Percentiles rank a stretch among this genome's conserved stretches.
phyloP scores from a whole-genome alignment of 139 green algal species.

The Chlamydomonas sp. region DNA sequence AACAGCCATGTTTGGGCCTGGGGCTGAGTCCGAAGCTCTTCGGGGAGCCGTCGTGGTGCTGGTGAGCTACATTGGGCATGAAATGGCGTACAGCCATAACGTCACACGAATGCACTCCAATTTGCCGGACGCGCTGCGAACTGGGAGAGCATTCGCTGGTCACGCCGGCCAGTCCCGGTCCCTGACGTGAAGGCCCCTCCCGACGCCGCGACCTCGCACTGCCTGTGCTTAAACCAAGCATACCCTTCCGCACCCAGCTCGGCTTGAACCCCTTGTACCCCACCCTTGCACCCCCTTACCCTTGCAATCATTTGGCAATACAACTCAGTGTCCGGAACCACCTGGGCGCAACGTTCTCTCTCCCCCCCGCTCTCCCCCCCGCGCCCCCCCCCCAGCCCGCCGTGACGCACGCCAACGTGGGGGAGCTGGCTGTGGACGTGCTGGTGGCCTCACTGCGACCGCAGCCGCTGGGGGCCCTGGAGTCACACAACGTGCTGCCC shows the following conservation, averaged over 20 bases:
- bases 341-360: too few relatives aligned
- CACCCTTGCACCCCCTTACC: background rate
- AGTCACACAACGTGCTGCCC: slow-evolving; percentile 68
- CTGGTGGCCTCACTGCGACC: slow-evolving; percentile 60
- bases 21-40: background rate
- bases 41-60: slow-evolving; percentile 30
- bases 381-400: slow-evolving; percentile 45
- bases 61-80: background rate
- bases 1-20: too few relatives aligned
- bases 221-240: too few relatives aligned
- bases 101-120: too few relatives aligned
- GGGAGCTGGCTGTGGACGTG: slow-evolving; percentile 83
- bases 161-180: too few relatives aligned
- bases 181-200: too few relatives aligned
- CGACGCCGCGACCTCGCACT: too few relatives aligned
- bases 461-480: slow-evolving; percentile 48
- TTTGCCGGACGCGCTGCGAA: too few relatives aligned
- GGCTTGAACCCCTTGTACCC: background rate
- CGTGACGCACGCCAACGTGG: slow-evolving; percentile 74
- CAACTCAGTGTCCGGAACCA: too few relatives aligned
- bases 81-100: too few relatives aligned
- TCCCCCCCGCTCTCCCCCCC: too few relatives aligned
- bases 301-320: background rate
- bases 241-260: background rate
- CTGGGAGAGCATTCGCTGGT: too few relatives aligned